Evolutionary conservation across 1,284 basidiomycete species (phyloP).

Genomic region (Chondrostereum purpureum): DNA sequence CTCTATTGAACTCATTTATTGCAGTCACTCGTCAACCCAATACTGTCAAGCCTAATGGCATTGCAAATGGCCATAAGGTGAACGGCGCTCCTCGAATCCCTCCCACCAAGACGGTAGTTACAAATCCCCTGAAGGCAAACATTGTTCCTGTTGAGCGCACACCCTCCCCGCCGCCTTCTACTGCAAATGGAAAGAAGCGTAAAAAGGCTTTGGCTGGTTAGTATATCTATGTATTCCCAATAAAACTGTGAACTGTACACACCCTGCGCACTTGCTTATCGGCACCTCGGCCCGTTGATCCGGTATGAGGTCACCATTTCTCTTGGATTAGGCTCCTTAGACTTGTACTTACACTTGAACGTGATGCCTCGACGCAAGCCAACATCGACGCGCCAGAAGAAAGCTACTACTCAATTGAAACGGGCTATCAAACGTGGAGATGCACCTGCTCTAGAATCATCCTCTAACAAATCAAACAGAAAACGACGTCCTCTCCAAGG

Average conservation of each 20-base stretch:
- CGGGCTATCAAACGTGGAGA: conserved; percentile 83
- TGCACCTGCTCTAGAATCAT: conserved; percentile 34
- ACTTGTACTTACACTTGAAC: no score
- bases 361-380: conserved; percentile 54
- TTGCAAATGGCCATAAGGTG: conserved; percentile 2
- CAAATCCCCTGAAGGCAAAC: background rate
- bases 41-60: background rate
- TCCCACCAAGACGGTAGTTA: background rate
- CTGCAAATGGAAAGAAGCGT: conserved; percentile 13
- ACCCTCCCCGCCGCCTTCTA: conserved; percentile 3
- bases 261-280: background rate
- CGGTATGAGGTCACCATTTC: background rate
- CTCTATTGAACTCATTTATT: background rate
- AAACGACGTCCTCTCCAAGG: conserved; percentile 22
- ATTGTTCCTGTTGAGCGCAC: background rate
- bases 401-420: conserved; percentile 63
- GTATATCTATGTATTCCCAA: background rate
- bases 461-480: conserved; percentile 21
- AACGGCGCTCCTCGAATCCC: background rate
- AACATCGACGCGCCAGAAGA: conserved; percentile 64
- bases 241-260: background rate
- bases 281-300: background rate
- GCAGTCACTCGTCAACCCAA: background rate
- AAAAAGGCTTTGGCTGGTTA: conserved; percentile 12
- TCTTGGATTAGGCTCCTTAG: background rate